Evolutionary conservation across 805 yeast genomes (phyloP).

Genomic region (Debaryomyces prosopidis): DNA sequence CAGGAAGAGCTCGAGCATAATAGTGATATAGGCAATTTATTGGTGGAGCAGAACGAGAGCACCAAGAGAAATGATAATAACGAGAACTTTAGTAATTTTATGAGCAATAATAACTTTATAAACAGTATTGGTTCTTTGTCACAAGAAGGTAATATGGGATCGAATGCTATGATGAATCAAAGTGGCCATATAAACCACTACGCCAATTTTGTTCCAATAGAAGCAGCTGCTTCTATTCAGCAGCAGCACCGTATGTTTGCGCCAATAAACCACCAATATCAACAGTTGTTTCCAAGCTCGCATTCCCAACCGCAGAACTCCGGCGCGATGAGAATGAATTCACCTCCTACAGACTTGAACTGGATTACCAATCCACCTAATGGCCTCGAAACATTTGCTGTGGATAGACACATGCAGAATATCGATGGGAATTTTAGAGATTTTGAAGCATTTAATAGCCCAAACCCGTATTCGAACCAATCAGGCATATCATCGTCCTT

Average conservation of each 20-base stretch:
- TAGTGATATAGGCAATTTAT: neutral
- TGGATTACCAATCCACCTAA: neutral
- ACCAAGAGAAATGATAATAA: neutral
- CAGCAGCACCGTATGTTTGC: conserved; percentile 3
- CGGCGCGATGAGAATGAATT: neutral
- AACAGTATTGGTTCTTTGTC: conserved; percentile 1
- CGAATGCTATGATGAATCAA: neutral
- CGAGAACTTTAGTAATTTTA: conserved; percentile 18
- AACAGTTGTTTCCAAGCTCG: conserved; percentile 4
- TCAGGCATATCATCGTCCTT: neutral
- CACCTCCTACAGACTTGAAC: neutral
- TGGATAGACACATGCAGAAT: conserved; percentile 2
- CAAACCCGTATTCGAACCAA: neutral
- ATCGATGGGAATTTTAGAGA: neutral
- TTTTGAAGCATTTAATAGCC: neutral
- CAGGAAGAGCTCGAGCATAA: conserved; percentile 10
- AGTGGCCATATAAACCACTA: conserved; percentile 25
- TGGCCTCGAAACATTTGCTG: conserved; percentile 4
- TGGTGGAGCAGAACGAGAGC: neutral
- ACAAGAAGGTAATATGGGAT: conserved; percentile 3
- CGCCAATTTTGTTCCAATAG: conserved; percentile 25
- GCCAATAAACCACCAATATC: conserved; percentile 4
- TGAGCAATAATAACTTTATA: conserved; percentile 20
- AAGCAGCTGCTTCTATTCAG: conserved; percentile 11
- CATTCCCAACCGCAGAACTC: neutral